Base-by-base conservation (phyloP, 2,329 filamentous ascomycete species). In the Penicillium sp. region DNA sequence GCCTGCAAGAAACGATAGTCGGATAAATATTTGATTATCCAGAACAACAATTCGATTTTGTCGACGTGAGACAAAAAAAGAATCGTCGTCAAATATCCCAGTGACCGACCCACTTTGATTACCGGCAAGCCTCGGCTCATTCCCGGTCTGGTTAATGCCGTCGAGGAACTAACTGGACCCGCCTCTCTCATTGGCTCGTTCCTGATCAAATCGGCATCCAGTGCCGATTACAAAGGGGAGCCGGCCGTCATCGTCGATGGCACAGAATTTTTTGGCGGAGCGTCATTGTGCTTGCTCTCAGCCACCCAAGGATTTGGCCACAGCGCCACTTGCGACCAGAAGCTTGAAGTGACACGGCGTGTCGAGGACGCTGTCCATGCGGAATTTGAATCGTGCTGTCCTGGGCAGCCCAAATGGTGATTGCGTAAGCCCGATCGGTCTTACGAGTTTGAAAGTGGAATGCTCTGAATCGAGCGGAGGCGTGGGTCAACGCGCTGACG, bases 61-160 rank as follows among this genome's bases (percentile, higher is more conserved):
- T 52, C 42, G 26, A 58, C 46, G 35, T 55, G 46, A 28, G 26
- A 22, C 7, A 13, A 52, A 19, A 4, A 35, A 46, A 46, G 52
- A 48, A 48, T 46, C 37, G 35, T 35, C 42, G 26, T 7, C 13
- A 25, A 46, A 40, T 22, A 57, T 42, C 30, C 13, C 25, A 33
- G 30, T n/a, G 62, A 58, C 49, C 62, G 62, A 58, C 49, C 62
- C 62, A 65, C 62, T 52, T 57, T 49, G 52, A 59, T 65, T 65
- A 59, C 26, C 60, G 57, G 62, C 40, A 19, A 48, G 49, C 62
- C 62, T 62, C 60, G 62, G 62, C 45, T 48, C 22, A 8, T 60
- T 51, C 57, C 57, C 57, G 58, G n/a, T 35, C n/a, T 33, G 51
- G 42, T 42, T 52, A 46, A 55, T 56, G 33, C 48, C 52, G 37